phyloP scores from a whole-genome alignment of 441 rosid genomes.

The Omphalea diandra region DNA sequence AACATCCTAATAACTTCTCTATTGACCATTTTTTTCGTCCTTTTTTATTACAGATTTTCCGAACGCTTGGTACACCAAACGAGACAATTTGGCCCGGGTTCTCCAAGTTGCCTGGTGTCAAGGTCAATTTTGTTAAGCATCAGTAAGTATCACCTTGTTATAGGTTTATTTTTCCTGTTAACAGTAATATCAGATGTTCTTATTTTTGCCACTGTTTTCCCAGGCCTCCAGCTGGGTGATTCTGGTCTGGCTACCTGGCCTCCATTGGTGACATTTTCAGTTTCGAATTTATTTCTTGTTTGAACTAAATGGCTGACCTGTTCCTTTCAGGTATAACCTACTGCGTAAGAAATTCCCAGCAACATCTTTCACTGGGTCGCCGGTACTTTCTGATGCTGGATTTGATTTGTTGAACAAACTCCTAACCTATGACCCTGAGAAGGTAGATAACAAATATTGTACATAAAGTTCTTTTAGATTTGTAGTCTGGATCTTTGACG shows the following conservation, averaged over 20 bases:
- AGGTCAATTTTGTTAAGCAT: constrained; percentile 96
- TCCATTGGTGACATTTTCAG: constrained; percentile 56
- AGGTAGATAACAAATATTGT: constrained; percentile 46
- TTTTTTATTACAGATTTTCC: constrained; percentile 64
- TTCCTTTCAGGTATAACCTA: constrained; percentile 87
- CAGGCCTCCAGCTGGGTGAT: constrained; percentile 94
- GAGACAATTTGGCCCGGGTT: constrained; percentile 97
- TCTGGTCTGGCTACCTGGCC: constrained; percentile 87
- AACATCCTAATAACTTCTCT: constrained; percentile 17
- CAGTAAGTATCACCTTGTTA: constrained; percentile 61
- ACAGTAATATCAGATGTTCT: constrained; percentile 35
- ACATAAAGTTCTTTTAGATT: background rate
- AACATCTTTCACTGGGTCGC: constrained; percentile 94
- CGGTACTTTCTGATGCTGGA: constrained; percentile 96
- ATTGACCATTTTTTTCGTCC: background rate
- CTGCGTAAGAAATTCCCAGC: constrained; percentile 97
- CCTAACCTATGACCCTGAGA: constrained; percentile 94
- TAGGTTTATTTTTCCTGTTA: constrained; percentile 24
- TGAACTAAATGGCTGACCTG: constrained; percentile 45
- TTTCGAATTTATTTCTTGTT: constrained; percentile 31
- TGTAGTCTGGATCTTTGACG: constrained; percentile 8
- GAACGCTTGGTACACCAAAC: constrained; percentile 88
- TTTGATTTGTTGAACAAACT: constrained; percentile 94
- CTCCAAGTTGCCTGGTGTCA: constrained; percentile 90
- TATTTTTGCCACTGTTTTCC: constrained; percentile 67